Evolutionary conservation across 2,329 filamentous ascomycete species (phyloP), one percentile per base, ranked within the genome.

Genomic region (Stagonosporopsis cucurbitacearum): DNA sequence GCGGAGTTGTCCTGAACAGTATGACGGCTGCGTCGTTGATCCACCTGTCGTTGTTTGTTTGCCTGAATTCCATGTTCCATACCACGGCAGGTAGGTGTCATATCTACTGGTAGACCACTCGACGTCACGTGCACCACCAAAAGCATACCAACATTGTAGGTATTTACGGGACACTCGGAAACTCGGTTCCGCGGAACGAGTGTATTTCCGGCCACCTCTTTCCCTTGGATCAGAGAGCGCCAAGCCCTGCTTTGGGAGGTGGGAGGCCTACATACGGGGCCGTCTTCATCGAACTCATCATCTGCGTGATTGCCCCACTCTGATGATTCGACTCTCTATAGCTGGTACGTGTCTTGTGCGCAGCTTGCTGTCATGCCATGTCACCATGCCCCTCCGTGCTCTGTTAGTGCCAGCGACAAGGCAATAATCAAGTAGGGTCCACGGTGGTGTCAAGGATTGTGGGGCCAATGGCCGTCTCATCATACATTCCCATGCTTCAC

Each of bases 391-490:
- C 22, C 30, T 6, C 40, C n/a, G 11, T 19, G 8, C n/a, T 12
- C 43, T 40, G 50, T 42, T 46, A 47, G 26, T 37, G 41, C 42
- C 28, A 30, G 41, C n/a, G n/a, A n/a, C n/a, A n/a, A n/a, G n/a
- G n/a, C n/a, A n/a, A n/a, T n/a, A n/a, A n/a, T n/a, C n/a, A n/a
- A 17, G 15, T 30, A 51, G 48, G 41, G 43, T 30, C 44, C 26
- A n/a, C 20, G 19, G 49, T 40, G 41, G 42, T 39, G 49, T 48
- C 43, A 51, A 46, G 53, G 32, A 47, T 41, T 50, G 52, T 54
- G 54, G 45, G 52, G 61, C 66, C 66, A 66, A 66, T 63, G 53
- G 54, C 60, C 58, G 63, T 57, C 48, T 59, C 66, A 42, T 44
- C 36, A 60, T 61, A 61, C 54, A 53, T 28, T 52, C 37, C 36